These are phyloP conservation scores for Medakamo hakoo DNA, from an alignment of 139 green algal genomes.

Conservation along the genomic window DNA sequence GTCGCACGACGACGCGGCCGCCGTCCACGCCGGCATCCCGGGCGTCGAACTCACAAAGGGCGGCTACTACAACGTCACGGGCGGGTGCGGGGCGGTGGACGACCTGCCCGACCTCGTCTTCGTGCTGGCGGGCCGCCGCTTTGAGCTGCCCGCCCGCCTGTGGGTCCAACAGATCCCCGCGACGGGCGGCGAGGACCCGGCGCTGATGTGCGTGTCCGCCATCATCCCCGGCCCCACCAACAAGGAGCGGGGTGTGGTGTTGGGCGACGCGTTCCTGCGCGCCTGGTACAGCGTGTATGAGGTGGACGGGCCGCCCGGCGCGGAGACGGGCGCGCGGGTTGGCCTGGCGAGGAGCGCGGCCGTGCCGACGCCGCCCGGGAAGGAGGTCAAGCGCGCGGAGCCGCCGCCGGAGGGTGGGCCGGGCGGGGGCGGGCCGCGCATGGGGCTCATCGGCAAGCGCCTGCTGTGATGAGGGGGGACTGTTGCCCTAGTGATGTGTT, in stretches of 20 bases:
- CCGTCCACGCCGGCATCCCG: slow-evolving; percentile 1
- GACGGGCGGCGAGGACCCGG: background rate
- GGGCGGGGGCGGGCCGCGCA: too few relatives aligned
- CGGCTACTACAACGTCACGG: background rate
- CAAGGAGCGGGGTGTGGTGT: background rate
- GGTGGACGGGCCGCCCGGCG: background rate
- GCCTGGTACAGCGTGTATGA: background rate
- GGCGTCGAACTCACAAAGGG: background rate
- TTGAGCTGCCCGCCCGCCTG: background rate
- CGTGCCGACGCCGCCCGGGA: too few relatives aligned
- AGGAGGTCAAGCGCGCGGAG: too few relatives aligned
- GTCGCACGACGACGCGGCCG: background rate
- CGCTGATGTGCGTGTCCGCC: background rate
- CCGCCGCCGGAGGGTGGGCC: too few relatives aligned
- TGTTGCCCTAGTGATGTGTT: too few relatives aligned
- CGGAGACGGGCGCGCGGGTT: too few relatives aligned
- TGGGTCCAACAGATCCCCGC: background rate
- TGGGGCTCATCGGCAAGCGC: too few relatives aligned
- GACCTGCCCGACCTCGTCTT: slow-evolving; percentile 1
- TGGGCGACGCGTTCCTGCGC: slow-evolving; percentile 4
- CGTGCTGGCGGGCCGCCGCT: background rate
- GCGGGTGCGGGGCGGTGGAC: background rate
- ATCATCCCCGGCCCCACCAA: background rate
- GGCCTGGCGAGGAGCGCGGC: too few relatives aligned
- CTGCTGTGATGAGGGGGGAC: too few relatives aligned